These are phyloP conservation scores for Phaffia rhodozyma DNA, from an alignment of 1,284 basidiomycete genomes.

Conservation along the genomic window DNA sequence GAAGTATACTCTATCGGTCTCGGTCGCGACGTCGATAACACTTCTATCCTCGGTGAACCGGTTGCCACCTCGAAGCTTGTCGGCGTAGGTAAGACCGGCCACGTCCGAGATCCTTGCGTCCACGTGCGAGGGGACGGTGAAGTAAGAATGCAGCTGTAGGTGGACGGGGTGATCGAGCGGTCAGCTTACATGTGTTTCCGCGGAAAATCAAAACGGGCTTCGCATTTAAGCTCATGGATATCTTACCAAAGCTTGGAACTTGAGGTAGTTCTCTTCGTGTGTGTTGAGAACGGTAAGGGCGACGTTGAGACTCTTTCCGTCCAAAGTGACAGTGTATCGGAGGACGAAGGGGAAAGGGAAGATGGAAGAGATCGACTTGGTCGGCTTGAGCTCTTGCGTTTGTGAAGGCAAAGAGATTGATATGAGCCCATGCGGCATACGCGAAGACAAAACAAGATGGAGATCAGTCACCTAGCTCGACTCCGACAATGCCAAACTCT, in stretches of 20 bases:
- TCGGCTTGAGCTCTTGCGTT: conserved; percentile 48
- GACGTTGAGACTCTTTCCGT: conserved; percentile 9
- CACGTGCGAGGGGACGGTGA: conserved; percentile 51
- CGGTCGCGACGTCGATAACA: conserved; percentile 49
- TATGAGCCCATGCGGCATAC: background rate
- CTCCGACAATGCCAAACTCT: conserved; percentile 54
- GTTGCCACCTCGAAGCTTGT: conserved; percentile 46
- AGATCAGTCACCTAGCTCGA: conserved; percentile 47
- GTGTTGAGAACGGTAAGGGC: conserved; percentile 16
- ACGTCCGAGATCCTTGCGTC: conserved; percentile 49
- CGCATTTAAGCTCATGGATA: background rate
- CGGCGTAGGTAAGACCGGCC: conserved; percentile 51
- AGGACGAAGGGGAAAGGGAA: conserved; percentile 57
- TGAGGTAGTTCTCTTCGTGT: conserved; percentile 35
- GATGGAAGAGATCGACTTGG: conserved; percentile 44
- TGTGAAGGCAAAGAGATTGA: conserved; percentile 4
- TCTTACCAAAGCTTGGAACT: conserved; percentile 61
- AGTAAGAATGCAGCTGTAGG: conserved; percentile 57
- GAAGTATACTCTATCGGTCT: conserved; percentile 62
- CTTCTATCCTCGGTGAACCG: conserved; percentile 30
- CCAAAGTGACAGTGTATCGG: conserved; percentile 57
- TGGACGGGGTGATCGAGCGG: background rate
- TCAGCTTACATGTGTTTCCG: too few relatives aligned
- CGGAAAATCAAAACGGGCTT: background rate
- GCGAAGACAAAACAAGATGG: conserved; percentile 1